Conservation (phyloP, 805 yeast genomes). For the Candida pseudofarinosa region DNA sequence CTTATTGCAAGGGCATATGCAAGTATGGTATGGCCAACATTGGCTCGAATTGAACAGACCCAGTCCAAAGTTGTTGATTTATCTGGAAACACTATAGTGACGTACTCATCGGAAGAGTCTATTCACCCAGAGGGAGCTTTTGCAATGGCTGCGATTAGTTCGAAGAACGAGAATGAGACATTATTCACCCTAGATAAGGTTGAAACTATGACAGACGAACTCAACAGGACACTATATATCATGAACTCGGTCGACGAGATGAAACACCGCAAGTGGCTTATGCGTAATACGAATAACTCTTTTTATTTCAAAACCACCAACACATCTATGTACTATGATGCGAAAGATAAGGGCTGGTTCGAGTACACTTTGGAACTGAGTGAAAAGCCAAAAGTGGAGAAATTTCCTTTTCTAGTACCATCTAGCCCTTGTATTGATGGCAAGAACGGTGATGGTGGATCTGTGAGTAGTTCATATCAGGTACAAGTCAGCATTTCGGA, state of each 20-base stretch:
- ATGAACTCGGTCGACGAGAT: conserved; percentile 6
- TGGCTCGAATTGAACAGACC: neutral
- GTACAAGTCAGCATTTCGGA: conserved; percentile 2
- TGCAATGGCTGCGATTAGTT: neutral
- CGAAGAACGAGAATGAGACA: neutral
- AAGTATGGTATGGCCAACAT: neutral
- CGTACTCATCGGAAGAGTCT: neutral
- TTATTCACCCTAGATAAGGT: neutral
- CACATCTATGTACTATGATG: conserved; percentile 8
- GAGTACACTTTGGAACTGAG: neutral
- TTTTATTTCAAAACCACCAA: conserved; percentile 6
- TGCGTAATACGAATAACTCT: conserved; percentile 6
- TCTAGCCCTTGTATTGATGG: conserved; percentile 11
- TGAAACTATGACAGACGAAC: neutral
- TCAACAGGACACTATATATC: conserved; percentile 3
- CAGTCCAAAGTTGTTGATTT: neutral
- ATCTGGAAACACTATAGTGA: neutral
- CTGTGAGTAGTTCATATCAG: conserved; percentile 4
- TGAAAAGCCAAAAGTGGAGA: conserved; percentile 1
- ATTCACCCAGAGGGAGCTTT: neutral
- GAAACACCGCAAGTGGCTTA: conserved; percentile 3
- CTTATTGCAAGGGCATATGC: neutral
- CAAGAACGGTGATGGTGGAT: conserved; percentile 8
- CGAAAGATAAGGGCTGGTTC: conserved; percentile 7
- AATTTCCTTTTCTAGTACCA: conserved; percentile 6